Conservation (phyloP, 2,329 filamentous ascomycete genomes). For the Ascochyta rabiei region DNA sequence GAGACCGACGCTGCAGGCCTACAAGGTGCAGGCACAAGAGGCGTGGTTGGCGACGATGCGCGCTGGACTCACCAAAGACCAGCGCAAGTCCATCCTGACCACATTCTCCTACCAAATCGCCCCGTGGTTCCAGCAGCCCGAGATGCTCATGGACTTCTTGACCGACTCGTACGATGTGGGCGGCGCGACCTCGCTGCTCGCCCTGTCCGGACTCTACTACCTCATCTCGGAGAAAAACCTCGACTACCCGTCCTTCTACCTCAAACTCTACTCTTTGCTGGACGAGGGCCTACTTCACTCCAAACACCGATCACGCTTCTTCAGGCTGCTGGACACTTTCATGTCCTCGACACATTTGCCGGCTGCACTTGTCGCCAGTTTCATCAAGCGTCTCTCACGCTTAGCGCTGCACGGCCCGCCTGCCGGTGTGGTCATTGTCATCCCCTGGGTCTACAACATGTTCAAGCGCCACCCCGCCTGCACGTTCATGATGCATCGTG, state of each 20-base stretch:
- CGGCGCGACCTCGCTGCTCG: slow-evolving; percentile 84
- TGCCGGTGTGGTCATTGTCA: slow-evolving; percentile 82
- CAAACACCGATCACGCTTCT: slow-evolving; percentile 91
- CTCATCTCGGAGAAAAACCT: slow-evolving; percentile 92
- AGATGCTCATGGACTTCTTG: slow-evolving; percentile 92
- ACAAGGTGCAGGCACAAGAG: slow-evolving; percentile 81
- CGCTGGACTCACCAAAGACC: slow-evolving; percentile 68
- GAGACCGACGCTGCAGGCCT: slow-evolving; percentile 65
- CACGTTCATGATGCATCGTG: slow-evolving; percentile 94
- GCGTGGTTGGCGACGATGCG: slow-evolving; percentile 83
- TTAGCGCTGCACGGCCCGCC: slow-evolving; percentile 88
- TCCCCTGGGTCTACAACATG: slow-evolving; percentile 96
- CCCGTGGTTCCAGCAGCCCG: slow-evolving; percentile 87
- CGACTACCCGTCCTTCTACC: slow-evolving; percentile 93
- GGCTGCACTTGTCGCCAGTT: slow-evolving; percentile 87
- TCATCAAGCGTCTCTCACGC: slow-evolving; percentile 89
- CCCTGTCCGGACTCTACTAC: slow-evolving; percentile 92
- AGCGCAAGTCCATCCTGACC: slow-evolving; percentile 79
- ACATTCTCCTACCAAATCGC: slow-evolving; percentile 79
- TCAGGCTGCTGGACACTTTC: slow-evolving; percentile 90
- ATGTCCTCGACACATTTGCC: slow-evolving; percentile 91
- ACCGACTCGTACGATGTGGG: slow-evolving; percentile 91
- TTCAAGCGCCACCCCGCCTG: slow-evolving; percentile 87
- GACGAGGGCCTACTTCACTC: slow-evolving; percentile 88
- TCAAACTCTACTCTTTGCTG: slow-evolving; percentile 90